Evolutionary conservation across 1,284 basidiomycete genomes (phyloP), one percentile per base, ranked within the genome.

Genomic region (Blastosporella zonata): DNA sequence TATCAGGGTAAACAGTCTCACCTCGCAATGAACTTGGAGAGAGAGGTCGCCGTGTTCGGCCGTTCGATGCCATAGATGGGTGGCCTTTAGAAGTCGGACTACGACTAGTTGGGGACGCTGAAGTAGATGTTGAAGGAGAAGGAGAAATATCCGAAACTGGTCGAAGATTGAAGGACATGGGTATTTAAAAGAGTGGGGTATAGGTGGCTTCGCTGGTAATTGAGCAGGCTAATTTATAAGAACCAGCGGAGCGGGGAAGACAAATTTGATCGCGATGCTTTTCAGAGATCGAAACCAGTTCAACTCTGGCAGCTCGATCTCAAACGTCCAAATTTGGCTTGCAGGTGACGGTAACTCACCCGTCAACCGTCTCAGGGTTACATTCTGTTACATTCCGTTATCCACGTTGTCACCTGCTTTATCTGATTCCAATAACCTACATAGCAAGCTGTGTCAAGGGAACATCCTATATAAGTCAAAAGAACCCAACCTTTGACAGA

Each of bases 1-100:
- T 15, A 17, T 18, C 17, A 15, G 5, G 15, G n/a, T 6, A 28
- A 41, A 4, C 17, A 7, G 40, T 18, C 64, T 52, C 46, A 81
- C 81, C 80, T 67, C 79, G 69, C 12, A 84, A 57, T 2, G 77
- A 78, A 51, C 68, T 74, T 15, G 79, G 74, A 31, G 79, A 79
- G 39, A 81, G 62, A 5, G 71, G 71, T 5, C 72, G 64, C 12
- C 71, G 67, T 22, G 59, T 47, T 43, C 64, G 62, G 36, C 50
- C 55, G 34, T 56, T 61, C 10, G 62, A 52, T 6, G 62, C 25
- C 25, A 62, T 56, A 13, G 55, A 47, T 15, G 56, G 44, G 35
- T 62, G 56, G 31, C 55, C 53, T 53, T 68, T 67, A 52, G 61
- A 61, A 1, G 59, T 57, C 9, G 63, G 65, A 47, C 59, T 65